Conservation (phyloP, 306 rosid genomes). For the Hippophae tibetana region DNA sequence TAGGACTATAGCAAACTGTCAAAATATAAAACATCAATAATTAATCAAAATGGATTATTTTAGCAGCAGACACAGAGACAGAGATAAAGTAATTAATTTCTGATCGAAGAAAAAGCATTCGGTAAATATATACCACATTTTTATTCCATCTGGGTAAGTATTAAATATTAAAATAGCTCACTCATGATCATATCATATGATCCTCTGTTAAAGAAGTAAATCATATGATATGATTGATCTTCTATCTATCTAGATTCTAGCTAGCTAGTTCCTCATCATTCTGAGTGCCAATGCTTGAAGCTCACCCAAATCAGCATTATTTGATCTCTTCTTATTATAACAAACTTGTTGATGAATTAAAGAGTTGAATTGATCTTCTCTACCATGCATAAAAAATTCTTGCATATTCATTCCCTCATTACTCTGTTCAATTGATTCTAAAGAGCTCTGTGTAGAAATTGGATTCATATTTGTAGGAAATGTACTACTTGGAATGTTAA, state of each 20-base stretch:
- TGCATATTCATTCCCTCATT: constrained; percentile 41
- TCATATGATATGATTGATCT: constrained; percentile 8
- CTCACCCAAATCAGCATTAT: constrained; percentile 56
- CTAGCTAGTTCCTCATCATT: constrained; percentile 73
- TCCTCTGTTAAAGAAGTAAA: no score
- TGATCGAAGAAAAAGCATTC: no score
- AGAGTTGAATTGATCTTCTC: constrained; percentile 22
- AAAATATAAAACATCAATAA: no score
- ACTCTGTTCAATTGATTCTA: constrained; percentile 58
- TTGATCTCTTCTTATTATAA: constrained; percentile 33
- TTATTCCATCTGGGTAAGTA: constrained; percentile 4
- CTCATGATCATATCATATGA: neutral
- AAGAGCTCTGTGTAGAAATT: constrained; percentile 79
- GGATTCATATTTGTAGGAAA: constrained; percentile 33
- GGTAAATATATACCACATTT: constrained; percentile 10
- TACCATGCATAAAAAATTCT: constrained; percentile 40
- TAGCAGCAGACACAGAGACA: no score
- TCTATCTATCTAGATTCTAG: no score
- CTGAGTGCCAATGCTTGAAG: constrained; percentile 81
- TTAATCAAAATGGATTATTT: no score
- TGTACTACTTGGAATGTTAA: no score
- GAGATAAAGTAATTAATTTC: no score
- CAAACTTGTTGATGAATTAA: constrained; percentile 17
- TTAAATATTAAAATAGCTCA: neutral
- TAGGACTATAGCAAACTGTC: no score